phyloP scores from a whole-genome alignment of 768 basidiomycete genomes.

The Auriscalpium orientale region DNA sequence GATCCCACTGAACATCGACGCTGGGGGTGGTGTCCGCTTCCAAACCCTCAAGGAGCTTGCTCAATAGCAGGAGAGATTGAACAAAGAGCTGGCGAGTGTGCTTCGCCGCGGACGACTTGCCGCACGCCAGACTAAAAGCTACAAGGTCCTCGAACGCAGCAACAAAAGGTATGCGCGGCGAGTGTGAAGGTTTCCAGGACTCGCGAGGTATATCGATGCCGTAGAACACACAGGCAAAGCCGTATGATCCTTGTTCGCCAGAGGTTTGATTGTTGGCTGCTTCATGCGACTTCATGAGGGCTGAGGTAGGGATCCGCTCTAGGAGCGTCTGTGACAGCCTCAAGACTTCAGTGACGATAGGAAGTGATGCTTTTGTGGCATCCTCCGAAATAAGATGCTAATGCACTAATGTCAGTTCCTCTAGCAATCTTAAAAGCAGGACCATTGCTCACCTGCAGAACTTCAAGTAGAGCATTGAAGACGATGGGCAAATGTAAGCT shows the following conservation, averaged over 20 bases:
- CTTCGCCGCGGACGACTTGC: slow-evolving; percentile 14
- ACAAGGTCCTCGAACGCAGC: slow-evolving; percentile 50
- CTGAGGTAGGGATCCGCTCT: not conserved
- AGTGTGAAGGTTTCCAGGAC: not conserved
- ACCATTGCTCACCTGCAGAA: slow-evolving; percentile 45
- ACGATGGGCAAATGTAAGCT: slow-evolving; percentile 75
- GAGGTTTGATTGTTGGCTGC: not conserved
- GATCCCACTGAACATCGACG: slow-evolving; percentile 47
- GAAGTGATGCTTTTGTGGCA: not conserved
- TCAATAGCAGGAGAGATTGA: slow-evolving; percentile 43
- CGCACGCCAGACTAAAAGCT: slow-evolving; percentile 37
- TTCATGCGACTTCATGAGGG: not conserved
- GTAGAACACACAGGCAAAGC: slow-evolving; percentile 39
- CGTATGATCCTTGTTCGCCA: slow-evolving; percentile 3
- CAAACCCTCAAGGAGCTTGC: slow-evolving; percentile 40
- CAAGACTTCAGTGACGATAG: slow-evolving; percentile 6
- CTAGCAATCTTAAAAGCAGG: not conserved
- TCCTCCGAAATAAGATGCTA: not conserved
- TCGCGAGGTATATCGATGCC: slow-evolving; percentile 25
- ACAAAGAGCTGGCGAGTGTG: slow-evolving; percentile 44
- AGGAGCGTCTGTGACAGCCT: not conserved
- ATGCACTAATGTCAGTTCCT: not conserved
- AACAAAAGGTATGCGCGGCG: slow-evolving; percentile 42
- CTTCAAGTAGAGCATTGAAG: slow-evolving; percentile 60
- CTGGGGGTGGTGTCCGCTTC: slow-evolving; percentile 25